These are phyloP conservation scores for Stenogyne calaminthoides DNA, from an alignment of 305 asterid genomes.

Conservation along the genomic window DNA sequence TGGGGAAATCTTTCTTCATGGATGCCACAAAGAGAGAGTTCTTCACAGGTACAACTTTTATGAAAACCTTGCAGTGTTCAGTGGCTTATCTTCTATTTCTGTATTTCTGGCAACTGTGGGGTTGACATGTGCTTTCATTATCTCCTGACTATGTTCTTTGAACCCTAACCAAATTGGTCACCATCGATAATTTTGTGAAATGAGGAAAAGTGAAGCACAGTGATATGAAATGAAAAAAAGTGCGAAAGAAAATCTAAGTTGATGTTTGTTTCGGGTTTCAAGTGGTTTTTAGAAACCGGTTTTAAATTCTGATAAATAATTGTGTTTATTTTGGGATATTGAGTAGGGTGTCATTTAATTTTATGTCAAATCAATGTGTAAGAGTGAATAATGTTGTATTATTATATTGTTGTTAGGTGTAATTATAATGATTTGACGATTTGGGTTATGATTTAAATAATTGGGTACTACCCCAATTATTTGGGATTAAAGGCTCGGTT, in stretches of 20 bases:
- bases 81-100: not conserved
- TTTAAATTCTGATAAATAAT: too few species aligned
- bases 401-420: too few species aligned
- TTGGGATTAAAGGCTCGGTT: too few species aligned
- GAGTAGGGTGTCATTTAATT: too few species aligned
- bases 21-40: constrained; percentile 82
- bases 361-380: too few species aligned
- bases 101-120: constrained; percentile 4
- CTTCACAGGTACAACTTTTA: constrained; percentile 56
- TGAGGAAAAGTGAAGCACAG: constrained; percentile 12
- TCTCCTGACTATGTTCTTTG: not conserved
- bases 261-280: too few species aligned
- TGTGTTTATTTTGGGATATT: too few species aligned
- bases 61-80: constrained; percentile 17
- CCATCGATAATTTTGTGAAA: constrained; percentile 6
- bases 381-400: too few species aligned
- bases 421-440: too few species aligned
- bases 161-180: constrained; percentile 14
- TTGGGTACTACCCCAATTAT: too few species aligned
- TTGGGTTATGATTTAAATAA: too few species aligned
- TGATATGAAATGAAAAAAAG: not conserved
- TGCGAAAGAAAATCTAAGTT: not conserved
- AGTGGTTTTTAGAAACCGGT: too few species aligned
- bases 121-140: constrained; percentile 18
- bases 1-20: constrained; percentile 80